Percentiles rank a stretch among this genome's conserved stretches.
These are phyloP conservation scores for Gossypium davidsonii DNA, from an alignment of 441 rosid genomes.

Conservation along the genomic window DNA sequence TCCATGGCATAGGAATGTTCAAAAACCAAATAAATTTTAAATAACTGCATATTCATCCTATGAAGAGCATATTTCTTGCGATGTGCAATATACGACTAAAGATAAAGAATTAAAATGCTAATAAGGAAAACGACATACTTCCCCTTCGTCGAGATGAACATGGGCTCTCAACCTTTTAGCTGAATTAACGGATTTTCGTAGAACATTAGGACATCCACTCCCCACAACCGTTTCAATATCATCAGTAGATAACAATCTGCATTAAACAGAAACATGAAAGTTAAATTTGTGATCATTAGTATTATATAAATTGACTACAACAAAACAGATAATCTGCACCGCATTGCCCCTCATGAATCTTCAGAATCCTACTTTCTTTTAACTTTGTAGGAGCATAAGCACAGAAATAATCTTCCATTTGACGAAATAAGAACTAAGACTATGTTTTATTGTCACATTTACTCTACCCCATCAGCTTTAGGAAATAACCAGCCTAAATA, in stretches of 20 bases:
- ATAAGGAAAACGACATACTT: constrained; percentile 39
- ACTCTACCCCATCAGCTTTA: not conserved
- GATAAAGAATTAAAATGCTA: not conserved
- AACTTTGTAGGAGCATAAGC: not conserved
- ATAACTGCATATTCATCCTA: not conserved
- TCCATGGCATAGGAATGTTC: not conserved
- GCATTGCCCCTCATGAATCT: not conserved
- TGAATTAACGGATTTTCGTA: constrained; percentile 71
- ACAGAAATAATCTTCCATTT: not conserved
- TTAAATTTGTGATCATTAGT: not conserved
- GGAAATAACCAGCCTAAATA: not conserved
- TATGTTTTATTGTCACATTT: not conserved
- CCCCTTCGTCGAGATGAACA: constrained; percentile 65
- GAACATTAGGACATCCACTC: constrained; percentile 78
- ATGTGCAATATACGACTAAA: not conserved
- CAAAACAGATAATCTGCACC: not conserved
- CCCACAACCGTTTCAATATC: constrained; percentile 65
- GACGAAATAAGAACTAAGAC: not conserved
- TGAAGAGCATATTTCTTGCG: not conserved
- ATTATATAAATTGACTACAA: not conserved
- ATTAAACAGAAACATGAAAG: constrained; percentile 17
- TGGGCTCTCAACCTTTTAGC: constrained; percentile 78
- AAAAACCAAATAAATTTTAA: constrained; percentile 4
- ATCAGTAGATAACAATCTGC: constrained; percentile 53
- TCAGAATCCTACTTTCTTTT: not conserved